Evolutionary conservation across 805 yeast genomes (phyloP), one percentile per base, ranked within the genome.

Genomic region (Candida nemodendra): DNA sequence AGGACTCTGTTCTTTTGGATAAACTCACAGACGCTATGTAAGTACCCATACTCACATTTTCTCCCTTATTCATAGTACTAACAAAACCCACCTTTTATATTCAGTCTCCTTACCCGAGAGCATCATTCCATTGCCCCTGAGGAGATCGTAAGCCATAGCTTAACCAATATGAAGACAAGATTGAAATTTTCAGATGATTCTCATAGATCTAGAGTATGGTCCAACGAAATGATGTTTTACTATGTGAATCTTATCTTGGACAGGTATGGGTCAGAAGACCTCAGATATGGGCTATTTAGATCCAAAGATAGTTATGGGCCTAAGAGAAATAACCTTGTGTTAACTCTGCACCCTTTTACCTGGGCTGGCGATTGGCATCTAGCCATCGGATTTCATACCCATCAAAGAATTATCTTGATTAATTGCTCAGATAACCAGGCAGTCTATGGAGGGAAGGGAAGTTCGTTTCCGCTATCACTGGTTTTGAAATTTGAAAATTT

Each of bases 321-420:
- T 1, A 51, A 44, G 25, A 28, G 27, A 1, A 32, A 39, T 8
- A 40, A 31, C 9, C 35, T 45, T 12, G 54, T 50, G n/a, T 28
- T 59, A 16, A 39, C 53, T 7, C 50, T 62, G 30, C 61, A 56
- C 33, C 67, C 67, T 3, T 59, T 62, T 25, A 36, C 32, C 14
- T 59, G 59, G 58, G 47, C 46, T 9, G 49, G 50, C 18, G 51
- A 57, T 27, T 62, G 66, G 66, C 64, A 62, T 42, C 38, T 62
- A 14, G 65, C 63, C 1, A 40, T 62, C 16, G 63, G 57, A 15
- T 54, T 62, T 30, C 46, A 45, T 24, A 34, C 47, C 8, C 37
- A 39, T 21, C 45, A 48, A 18, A 56, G 52, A 32, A 42, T 61
- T 11, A 48, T 61, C 3, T 34, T 61, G 13, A 33, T 61, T 6